Evolutionary conservation across 306 rosid species (phyloP).

Genomic region (Ochetophila trinervis): DNA sequence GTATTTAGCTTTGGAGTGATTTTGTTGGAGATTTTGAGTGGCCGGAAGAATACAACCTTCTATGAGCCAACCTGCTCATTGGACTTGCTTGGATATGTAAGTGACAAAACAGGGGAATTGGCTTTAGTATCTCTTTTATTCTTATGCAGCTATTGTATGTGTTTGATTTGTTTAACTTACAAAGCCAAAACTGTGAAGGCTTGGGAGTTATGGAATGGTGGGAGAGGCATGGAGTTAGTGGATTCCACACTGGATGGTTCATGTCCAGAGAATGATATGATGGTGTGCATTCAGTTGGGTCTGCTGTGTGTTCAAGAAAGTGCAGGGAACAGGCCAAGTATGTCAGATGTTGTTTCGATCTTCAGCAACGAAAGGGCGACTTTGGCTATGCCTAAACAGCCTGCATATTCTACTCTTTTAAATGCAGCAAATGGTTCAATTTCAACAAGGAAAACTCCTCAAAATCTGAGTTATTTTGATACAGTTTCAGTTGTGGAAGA

Average conservation of each 20-base stretch:
- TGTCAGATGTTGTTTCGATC: constrained; percentile 14
- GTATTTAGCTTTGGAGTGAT: constrained; percentile 22
- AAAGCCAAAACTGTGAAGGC: background rate
- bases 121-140: background rate
- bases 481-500: constrained; percentile 1
- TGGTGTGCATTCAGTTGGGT: constrained; percentile 5
- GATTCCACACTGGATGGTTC: constrained; percentile 17
- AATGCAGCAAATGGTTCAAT: background rate
- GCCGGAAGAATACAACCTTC: constrained; percentile 6
- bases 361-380: constrained; percentile 9
- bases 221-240: constrained; percentile 11
- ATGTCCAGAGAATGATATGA: background rate
- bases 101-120: background rate
- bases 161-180: background rate
- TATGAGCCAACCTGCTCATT: background rate
- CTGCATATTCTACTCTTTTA: constrained; percentile 8
- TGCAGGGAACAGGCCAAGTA: constrained; percentile 8
- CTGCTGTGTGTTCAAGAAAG: constrained; percentile 20
- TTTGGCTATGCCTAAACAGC: constrained; percentile 13
- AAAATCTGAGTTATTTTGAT: background rate
- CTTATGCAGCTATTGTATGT: no score
- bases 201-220: constrained; percentile 21
- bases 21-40: constrained; percentile 14
- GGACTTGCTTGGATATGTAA: constrained; percentile 20
- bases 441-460: background rate